Evolutionary conservation across 2,329 filamentous ascomycete species (phyloP).

Genomic region (Tolypocladium amazonense): DNA sequence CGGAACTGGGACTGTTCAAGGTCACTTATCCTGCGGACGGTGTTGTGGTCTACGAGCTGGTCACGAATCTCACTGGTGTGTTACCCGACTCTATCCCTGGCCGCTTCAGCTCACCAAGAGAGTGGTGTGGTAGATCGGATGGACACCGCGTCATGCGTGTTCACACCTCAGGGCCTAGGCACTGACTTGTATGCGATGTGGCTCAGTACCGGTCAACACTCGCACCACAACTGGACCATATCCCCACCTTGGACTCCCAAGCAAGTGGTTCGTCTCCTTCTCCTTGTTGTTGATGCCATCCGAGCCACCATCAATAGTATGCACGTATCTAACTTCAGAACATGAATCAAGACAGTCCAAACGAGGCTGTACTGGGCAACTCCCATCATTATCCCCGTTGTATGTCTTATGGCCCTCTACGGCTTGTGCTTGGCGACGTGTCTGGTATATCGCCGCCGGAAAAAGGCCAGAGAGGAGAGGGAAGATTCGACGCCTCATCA

Average conservation of each 20-base stretch:
- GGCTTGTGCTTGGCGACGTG: conserved; percentile 15
- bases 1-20: conserved; percentile 17
- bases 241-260: conserved; percentile 21
- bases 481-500: conserved; percentile 7
- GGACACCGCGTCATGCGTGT: conserved; percentile 12
- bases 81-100: background rate
- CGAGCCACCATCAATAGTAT: background rate
- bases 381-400: conserved; percentile 18
- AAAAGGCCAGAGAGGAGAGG: conserved; percentile 9
- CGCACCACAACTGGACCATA: conserved; percentile 15
- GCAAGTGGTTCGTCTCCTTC: conserved; percentile 1
- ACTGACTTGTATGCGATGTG: conserved; percentile 18
- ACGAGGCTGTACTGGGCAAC: conserved; percentile 14
- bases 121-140: conserved; percentile 11
- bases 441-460: conserved; percentile 15
- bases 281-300: background rate
- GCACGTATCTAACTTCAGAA: conserved; percentile 2
- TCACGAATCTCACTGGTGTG: conserved; percentile 20
- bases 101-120: conserved; percentile 4
- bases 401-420: conserved; percentile 18
- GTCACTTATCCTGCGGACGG: conserved; percentile 19
- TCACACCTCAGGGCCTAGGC: conserved; percentile 16
- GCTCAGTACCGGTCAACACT: conserved; percentile 12
- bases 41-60: conserved; percentile 15
- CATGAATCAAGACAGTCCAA: conserved; percentile 7